Conservation (phyloP, 257 asterid species). For the Solanum pennellii region DNA sequence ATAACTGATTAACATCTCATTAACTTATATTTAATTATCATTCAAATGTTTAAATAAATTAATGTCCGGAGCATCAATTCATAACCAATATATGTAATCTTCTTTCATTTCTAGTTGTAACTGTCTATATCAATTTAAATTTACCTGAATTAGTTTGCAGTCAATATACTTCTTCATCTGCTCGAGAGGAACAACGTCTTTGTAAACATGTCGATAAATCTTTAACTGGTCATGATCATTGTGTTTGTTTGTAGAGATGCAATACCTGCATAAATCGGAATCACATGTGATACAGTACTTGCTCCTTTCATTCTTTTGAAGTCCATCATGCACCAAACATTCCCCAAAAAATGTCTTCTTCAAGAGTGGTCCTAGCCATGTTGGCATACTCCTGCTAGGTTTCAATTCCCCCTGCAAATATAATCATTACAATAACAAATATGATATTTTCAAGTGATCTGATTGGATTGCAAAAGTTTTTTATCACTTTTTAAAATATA, state of each 20-base stretch:
- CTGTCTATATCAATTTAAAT: neutral
- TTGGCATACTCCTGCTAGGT: neutral
- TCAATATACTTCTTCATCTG: slow-evolving; percentile 7
- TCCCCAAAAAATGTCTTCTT: slow-evolving; percentile 23
- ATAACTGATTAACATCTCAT: neutral
- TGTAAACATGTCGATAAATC: slow-evolving; percentile 18
- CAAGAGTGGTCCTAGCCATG: slow-evolving; percentile 20
- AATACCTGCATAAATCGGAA: slow-evolving; percentile 17
- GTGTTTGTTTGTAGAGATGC: slow-evolving; percentile 13
- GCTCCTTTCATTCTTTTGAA: slow-evolving; percentile 19
- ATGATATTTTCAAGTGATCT: neutral
- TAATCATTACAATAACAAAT: neutral
- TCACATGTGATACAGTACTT: slow-evolving; percentile 27
- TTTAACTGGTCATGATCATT: slow-evolving; percentile 1
- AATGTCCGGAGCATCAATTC: neutral
- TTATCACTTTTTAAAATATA: too few species aligned
- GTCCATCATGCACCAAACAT: slow-evolving; percentile 12
- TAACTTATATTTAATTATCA: too few species aligned
- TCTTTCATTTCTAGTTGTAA: neutral
- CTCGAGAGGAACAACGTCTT: slow-evolving; percentile 16
- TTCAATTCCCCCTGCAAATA: neutral
- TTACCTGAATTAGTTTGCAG: slow-evolving; percentile 17
- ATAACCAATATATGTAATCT: neutral
- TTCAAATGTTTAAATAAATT: neutral
- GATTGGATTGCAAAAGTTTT: too few species aligned